Base-by-base conservation (phyloP, 306 rosid genomes). In the Lathyrus tuberosus region DNA sequence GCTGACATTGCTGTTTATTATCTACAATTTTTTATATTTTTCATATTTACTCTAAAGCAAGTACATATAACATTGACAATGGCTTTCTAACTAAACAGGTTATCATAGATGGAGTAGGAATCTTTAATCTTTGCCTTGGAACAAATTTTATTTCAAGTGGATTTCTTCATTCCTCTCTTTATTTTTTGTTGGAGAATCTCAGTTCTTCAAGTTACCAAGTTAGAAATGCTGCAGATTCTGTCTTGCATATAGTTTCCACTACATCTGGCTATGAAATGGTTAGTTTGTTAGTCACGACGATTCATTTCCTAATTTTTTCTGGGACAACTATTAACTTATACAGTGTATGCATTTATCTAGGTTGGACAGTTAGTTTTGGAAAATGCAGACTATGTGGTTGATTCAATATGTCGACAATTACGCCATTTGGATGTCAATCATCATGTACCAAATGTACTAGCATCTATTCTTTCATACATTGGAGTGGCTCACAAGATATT, bases 331-430 rank as follows among this genome's bases (percentile, higher is more conserved):
- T 67, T 69, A 54, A 78, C 46, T 22, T 51, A 40, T 61, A 18
- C 54, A 15, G n/a, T 65, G 28, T 35, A 64, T 52, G 38, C 35
- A 46, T 46, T 80, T 28, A 56, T 81, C 83, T 82, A 93, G 98
- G 98, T 94, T 82, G 94, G 86, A 15, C 79, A 80, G 57, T 79
- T 94, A 71, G 97, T 94, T 77, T 65, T 90, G 83, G 90, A 63
- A 54, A 88, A 94, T 78, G 96, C 97, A 65, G 98, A 94, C 81
- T 90, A 90, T 80, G 97, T 94, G 77, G 78, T 90, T 65, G 98
- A 90, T 90, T 90, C 97, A 30, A 78, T 90, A 79, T 90, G 97
- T 79, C 90, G 87, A 9, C 96, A 88, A 65, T 77, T 94, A 68
- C 92, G 97, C 33, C 97, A 94, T 75, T 81, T 94, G 87, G 97